A percentile compares a stretch with the other conserved stretches of the same genome.
Evolutionary conservation across 2,329 filamentous ascomycete genomes (phyloP).

Genomic region (Colletotrichum tamarilloi): DNA sequence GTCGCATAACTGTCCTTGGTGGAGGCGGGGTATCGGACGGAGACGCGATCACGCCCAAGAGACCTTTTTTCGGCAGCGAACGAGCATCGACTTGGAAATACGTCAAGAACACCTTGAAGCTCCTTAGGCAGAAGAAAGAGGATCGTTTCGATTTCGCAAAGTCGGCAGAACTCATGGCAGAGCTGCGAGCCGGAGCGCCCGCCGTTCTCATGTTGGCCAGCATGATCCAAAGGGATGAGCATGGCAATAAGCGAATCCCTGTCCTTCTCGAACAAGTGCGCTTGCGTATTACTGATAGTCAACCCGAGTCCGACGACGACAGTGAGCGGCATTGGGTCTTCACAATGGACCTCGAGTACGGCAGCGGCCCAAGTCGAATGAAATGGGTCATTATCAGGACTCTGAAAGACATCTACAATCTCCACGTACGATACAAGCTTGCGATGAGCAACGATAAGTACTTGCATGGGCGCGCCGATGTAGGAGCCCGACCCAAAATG

Average conservation of each 20-base stretch:
- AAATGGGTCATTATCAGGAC: slow-evolving; percentile 93
- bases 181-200: slow-evolving; percentile 90
- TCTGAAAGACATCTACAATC: slow-evolving; percentile 88
- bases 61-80: slow-evolving; percentile 71
- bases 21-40: slow-evolving; percentile 74
- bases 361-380: slow-evolving; percentile 95
- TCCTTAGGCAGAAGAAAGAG: slow-evolving; percentile 83
- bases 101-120: slow-evolving; percentile 88
- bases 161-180: slow-evolving; percentile 95
- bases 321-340: slow-evolving; percentile 84
- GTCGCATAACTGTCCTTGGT: slow-evolving; percentile 73
- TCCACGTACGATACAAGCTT: slow-evolving; percentile 94
- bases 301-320: slow-evolving; percentile 71
- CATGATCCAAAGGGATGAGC: slow-evolving; percentile 97
- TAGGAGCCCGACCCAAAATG: slow-evolving; percentile 78
- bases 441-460: slow-evolving; percentile 87
- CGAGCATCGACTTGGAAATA: slow-evolving; percentile 87
- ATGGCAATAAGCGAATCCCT: slow-evolving; percentile 93
- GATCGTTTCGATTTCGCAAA: slow-evolving; percentile 94
- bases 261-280: slow-evolving; percentile 96
- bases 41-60: slow-evolving; percentile 66
- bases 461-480: slow-evolving; percentile 73
- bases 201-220: slow-evolving; percentile 95
- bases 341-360: slow-evolving; percentile 93
- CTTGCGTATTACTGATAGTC: slow-evolving; percentile 84